phyloP scores from a whole-genome alignment of 2,329 filamentous ascomycete genomes.

The Sclerotinia glacialis region DNA sequence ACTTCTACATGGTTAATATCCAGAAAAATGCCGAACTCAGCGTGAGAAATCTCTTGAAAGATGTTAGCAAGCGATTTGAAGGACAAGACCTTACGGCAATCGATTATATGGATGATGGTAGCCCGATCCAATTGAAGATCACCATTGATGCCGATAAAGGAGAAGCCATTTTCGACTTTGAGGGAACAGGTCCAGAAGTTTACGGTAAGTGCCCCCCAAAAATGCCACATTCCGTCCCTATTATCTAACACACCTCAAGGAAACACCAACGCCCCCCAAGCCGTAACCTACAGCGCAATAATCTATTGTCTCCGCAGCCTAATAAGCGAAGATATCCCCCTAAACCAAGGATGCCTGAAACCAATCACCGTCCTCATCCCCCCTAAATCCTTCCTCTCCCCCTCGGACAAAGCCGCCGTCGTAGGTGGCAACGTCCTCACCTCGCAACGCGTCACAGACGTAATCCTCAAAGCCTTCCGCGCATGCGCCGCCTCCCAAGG shows the following conservation, averaged over 20 bases:
- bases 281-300: conserved; percentile 78
- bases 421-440: conserved; percentile 83
- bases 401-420: conserved; percentile 73
- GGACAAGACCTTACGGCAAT: conserved; percentile 69
- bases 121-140: conserved; percentile 70
- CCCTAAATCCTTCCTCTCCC: conserved; percentile 68
- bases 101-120: conserved; percentile 87
- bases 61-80: conserved; percentile 66
- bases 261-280: conserved; percentile 78
- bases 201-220: conserved; percentile 51
- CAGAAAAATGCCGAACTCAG: conserved; percentile 76
- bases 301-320: conserved; percentile 82
- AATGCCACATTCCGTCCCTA: not conserved
- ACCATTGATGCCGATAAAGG: conserved; percentile 72
- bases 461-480: conserved; percentile 75
- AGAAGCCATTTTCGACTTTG: conserved; percentile 75
- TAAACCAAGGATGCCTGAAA: conserved; percentile 81
- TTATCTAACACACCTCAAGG: conserved; percentile 39
- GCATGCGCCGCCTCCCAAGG: conserved; percentile 78
- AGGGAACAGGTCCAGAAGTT: conserved; percentile 74
- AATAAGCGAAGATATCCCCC: conserved; percentile 76
- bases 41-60: conserved; percentile 70
- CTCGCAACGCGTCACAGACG: conserved; percentile 76
- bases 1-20: conserved; percentile 81
- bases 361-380: conserved; percentile 75